Conservation (phyloP, 2,329 filamentous ascomycete species). For the Penicillium frequentans region DNA sequence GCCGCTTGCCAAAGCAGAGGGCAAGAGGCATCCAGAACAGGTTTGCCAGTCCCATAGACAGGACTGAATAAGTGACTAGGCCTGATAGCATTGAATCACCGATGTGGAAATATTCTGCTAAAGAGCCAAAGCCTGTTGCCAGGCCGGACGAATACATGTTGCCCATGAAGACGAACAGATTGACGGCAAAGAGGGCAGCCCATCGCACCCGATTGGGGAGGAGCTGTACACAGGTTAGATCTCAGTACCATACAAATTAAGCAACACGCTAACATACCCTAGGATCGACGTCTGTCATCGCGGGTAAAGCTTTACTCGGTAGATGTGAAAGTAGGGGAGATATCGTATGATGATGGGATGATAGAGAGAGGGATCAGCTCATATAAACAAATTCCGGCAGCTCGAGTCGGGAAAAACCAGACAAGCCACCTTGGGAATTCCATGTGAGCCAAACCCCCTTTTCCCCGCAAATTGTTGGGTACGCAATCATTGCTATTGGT, state of each 20-base stretch:
- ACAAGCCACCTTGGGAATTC: background rate
- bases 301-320: background rate
- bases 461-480: conserved; percentile 3
- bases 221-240: conserved; percentile 9
- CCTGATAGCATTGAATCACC: conserved; percentile 17
- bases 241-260: background rate
- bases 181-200: conserved; percentile 28
- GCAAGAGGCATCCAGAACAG: conserved; percentile 38
- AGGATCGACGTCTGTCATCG: conserved; percentile 19
- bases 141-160: conserved; percentile 32
- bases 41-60: conserved; percentile 31
- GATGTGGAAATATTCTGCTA: conserved; percentile 22
- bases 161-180: conserved; percentile 29
- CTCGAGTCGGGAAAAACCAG: background rate
- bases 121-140: conserved; percentile 23
- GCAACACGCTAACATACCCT: conserved; percentile 13
- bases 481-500: background rate
- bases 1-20: conserved; percentile 41
- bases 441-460: background rate
- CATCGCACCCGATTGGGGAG: conserved; percentile 25
- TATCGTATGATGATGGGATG: conserved; percentile 7
- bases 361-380: background rate
- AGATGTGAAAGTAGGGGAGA: background rate
- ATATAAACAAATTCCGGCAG: conserved; percentile 12
- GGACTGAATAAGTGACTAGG: conserved; percentile 24